These are phyloP conservation scores for Spencermartinsiella europaea DNA, from an alignment of 805 yeast genomes.

Conservation along the genomic window DNA sequence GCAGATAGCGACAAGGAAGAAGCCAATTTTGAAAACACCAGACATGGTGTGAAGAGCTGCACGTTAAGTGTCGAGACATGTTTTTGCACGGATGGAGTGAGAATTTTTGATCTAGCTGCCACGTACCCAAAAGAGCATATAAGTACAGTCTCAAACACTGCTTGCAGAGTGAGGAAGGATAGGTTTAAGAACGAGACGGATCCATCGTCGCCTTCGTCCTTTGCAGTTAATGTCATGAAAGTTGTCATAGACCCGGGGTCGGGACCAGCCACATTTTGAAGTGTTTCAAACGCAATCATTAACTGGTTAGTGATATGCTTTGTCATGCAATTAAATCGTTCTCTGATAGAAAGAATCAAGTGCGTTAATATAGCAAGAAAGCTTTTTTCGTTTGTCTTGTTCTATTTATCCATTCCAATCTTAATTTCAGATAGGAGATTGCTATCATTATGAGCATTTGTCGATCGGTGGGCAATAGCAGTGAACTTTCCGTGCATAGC, in stretches of 20 bases:
- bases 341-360: too few relatives aligned
- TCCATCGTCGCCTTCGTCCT: slow-evolving; percentile 3
- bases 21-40: slow-evolving; percentile 79
- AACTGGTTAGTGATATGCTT: not conserved
- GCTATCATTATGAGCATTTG: too few relatives aligned
- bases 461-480: too few relatives aligned
- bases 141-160: slow-evolving; percentile 83
- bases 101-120: slow-evolving; percentile 69
- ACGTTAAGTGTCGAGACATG: slow-evolving; percentile 74
- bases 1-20: slow-evolving; percentile 65
- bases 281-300: not conserved
- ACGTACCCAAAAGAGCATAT: slow-evolving; percentile 82
- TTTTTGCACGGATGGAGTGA: slow-evolving; percentile 71
- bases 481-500: too few relatives aligned
- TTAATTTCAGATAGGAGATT: too few relatives aligned
- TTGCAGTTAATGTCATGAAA: not conserved
- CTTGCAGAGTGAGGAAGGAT: slow-evolving; percentile 76
- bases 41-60: slow-evolving; percentile 89
- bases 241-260: not conserved
- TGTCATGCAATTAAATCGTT: too few relatives aligned
- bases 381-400: too few relatives aligned
- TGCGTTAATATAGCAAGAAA: too few relatives aligned
- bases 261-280: not conserved
- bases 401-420: too few relatives aligned
- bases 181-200: slow-evolving; percentile 30